phyloP scores from a whole-genome alignment of 192 early-diverging fungal genomes.

The Coemansia reversa region DNA sequence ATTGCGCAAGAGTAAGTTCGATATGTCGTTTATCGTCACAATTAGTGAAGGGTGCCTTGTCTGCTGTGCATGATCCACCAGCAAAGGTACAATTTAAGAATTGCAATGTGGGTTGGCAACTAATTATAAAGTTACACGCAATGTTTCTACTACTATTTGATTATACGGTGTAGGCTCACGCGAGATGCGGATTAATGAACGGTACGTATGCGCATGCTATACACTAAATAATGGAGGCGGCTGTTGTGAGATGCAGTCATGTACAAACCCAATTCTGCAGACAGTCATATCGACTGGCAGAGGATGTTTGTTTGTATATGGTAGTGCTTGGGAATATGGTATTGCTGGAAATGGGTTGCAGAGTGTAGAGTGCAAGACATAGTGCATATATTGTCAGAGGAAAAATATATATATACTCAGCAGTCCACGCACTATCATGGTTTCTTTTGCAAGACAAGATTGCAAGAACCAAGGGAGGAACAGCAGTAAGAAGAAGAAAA shows the following conservation, averaged over 20 bases:
- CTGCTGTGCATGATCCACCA: neutral
- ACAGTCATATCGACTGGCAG: neutral
- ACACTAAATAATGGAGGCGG: neutral
- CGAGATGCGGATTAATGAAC: conserved; percentile 46
- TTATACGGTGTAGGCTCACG: conserved; percentile 39
- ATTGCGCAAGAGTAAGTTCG: conserved; percentile 49
- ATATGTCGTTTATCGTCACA: neutral
- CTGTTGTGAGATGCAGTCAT: neutral
- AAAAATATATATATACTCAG: neutral
- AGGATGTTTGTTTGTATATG: conserved; percentile 1
- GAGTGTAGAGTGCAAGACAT: conserved; percentile 15
- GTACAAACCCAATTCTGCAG: neutral
- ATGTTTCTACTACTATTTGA: neutral
- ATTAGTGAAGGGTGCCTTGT: neutral
- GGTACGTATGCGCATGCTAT: conserved; percentile 27
- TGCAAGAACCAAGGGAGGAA: conserved; percentile 23
- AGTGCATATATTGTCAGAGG: neutral
- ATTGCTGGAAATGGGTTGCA: conserved; percentile 3
- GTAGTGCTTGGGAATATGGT: neutral
- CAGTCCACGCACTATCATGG: conserved; percentile 10
- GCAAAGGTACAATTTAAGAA: neutral
- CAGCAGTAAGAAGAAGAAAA: neutral
- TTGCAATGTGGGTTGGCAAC: neutral
- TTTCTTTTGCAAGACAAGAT: conserved; percentile 40
- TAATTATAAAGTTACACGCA: neutral